Base-by-base conservation (phyloP, 1,284 basidiomycete genomes). In the Sporisorium exsertum region DNA sequence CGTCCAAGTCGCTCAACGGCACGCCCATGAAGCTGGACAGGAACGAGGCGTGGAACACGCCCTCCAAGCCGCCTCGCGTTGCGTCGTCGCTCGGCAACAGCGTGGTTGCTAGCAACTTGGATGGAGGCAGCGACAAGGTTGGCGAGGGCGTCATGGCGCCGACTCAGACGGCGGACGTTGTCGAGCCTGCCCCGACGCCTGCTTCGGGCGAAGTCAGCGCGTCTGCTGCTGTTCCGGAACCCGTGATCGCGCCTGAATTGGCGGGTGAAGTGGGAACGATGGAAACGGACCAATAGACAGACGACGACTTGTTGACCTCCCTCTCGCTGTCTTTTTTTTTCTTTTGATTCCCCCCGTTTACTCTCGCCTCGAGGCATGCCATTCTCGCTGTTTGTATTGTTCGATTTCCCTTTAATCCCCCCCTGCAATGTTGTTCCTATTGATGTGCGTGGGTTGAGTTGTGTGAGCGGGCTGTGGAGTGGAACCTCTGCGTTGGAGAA, bases 1-100 rank as follows among this genome's bases (percentile, higher is more conserved):
- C 72, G 27, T 60, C 56, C 32, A 54, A 40, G 43, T 71, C 64
- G 49, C 63, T 67, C 50, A 74, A 74, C 53, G 72, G 67, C 20
- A 67, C 72, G 3, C 68, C 72, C 0, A 9, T 71, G 20, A 76
- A 76, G 58, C 40, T 12, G 6, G 53, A 64, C 27, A 33, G 59
- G 18, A n/a, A 20, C 40, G 57, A 56, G 12, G 58, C 58, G 7
- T 76, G 72, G 72, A 64, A 67, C 50, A 71, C 68, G 0, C 72
- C 72, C 7, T 54, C 54, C 40, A 76, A 76, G 64, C 68, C 72
- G 10, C 68, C 72, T 12, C 57, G 64, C 8, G 54, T 64, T 8
- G 43, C 71, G 16, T 68, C 61, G 40, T 35, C 53, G 26, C 42
- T 68, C 27, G 40, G 51, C 37, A 64, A 27, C 55, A 64, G 47